Conservation (phyloP, 352 stramenopile species). For the Lagenidium sp. region DNA sequence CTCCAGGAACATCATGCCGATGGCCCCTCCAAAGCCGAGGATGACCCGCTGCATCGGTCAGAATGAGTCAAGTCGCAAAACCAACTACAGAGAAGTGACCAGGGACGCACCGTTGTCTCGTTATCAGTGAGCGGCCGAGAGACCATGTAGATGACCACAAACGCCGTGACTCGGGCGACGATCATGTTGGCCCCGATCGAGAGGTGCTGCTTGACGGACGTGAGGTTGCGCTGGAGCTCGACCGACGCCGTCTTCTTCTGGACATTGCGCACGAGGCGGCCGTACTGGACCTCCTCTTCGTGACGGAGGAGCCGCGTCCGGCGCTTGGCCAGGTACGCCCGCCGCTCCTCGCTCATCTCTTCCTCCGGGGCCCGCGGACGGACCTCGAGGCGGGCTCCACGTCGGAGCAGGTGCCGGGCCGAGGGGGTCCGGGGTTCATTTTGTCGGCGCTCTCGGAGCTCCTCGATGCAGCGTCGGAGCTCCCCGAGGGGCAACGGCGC, state of each 20-base stretch:
- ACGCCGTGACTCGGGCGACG: conserved; percentile 67
- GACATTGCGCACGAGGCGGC: conserved; percentile 65
- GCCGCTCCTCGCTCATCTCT: neutral
- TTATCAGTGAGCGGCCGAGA: conserved; percentile 53
- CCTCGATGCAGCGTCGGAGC: conserved; percentile 4
- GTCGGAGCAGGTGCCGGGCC: conserved; percentile 8
- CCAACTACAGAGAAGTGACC: neutral
- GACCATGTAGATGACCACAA: conserved; percentile 73
- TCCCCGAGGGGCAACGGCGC: no score
- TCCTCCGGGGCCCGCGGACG: conserved; percentile 1
- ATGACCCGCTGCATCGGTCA: conserved; percentile 38
- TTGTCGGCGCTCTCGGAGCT: conserved; percentile 11
- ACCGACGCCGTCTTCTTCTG: conserved; percentile 27
- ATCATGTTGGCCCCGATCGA: conserved; percentile 84
- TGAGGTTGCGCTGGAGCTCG: conserved; percentile 53
- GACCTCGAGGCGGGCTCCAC: conserved; percentile 1
- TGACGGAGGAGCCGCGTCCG: conserved; percentile 57
- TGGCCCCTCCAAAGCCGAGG: conserved; percentile 50
- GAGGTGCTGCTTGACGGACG: conserved; percentile 62
- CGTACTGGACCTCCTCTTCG: conserved; percentile 77
- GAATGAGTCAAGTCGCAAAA: neutral
- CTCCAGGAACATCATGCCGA: conserved; percentile 84
- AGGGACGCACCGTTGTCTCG: conserved; percentile 51
- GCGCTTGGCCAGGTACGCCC: conserved; percentile 34
- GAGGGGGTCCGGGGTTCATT: conserved; percentile 5